phyloP scores from a whole-genome alignment of 148 eudicot species.

The Chenopodium quinoa region DNA sequence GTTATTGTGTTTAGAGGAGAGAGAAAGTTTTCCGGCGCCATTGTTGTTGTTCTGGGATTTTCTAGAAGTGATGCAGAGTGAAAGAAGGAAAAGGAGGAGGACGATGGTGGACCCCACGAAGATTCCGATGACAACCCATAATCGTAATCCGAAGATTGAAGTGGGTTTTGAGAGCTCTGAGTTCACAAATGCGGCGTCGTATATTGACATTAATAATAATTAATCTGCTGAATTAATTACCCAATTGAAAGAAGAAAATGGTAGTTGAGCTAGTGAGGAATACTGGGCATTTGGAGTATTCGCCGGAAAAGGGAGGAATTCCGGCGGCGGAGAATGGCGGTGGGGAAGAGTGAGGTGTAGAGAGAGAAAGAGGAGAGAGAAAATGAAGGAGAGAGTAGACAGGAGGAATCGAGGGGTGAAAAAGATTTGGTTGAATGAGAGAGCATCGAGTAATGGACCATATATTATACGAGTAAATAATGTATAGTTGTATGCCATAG shows the following conservation, averaged over 20 bases:
- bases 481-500: not conserved
- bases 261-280: not conserved
- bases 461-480: not conserved
- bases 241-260: not conserved
- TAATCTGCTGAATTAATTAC: too few species aligned
- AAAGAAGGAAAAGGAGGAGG: slow-evolving; percentile 75
- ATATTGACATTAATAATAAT: slow-evolving; percentile 48
- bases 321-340: slow-evolving; percentile 8
- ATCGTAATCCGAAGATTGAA: slow-evolving; percentile 78
- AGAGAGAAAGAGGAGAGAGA: slow-evolving; percentile 9
- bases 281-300: not conserved
- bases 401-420: slow-evolving; percentile 18
- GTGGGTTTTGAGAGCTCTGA: slow-evolving; percentile 84
- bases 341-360: not conserved
- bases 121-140: slow-evolving; percentile 94
- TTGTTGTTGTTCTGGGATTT: slow-evolving; percentile 33
- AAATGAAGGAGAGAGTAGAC: slow-evolving; percentile 9
- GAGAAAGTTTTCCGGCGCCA: slow-evolving; percentile 18
- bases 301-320: slow-evolving; percentile 3
- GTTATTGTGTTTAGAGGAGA: not conserved
- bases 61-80: slow-evolving; percentile 72
- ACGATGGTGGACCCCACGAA: slow-evolving; percentile 86
- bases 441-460: slow-evolving; percentile 14
- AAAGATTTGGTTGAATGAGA: not conserved
- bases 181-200: slow-evolving; percentile 66